Evolutionary conservation across 805 yeast species (phyloP).

Genomic region (Candida lessepsii): DNA sequence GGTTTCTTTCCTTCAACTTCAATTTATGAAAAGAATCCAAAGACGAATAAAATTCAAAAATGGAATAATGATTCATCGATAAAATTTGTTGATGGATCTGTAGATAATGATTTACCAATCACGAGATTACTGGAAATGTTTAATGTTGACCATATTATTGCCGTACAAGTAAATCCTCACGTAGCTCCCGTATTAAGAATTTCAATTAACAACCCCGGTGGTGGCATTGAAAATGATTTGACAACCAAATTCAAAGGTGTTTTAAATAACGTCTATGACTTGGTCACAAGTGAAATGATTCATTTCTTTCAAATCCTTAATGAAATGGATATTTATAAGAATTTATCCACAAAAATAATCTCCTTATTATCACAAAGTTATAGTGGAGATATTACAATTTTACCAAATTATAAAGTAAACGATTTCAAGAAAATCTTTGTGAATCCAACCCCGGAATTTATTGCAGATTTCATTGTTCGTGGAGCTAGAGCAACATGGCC

Average conservation of each 20-base stretch:
- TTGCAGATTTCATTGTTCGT: conserved; percentile 65
- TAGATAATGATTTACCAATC: conserved; percentile 90
- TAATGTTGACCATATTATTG: conserved; percentile 94
- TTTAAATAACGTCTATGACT: conserved; percentile 54
- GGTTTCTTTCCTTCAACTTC: conserved; percentile 86
- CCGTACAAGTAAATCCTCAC: conserved; percentile 96
- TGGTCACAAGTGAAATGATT: conserved; percentile 66
- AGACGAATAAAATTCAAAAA: conserved; percentile 68
- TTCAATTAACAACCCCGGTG: conserved; percentile 67
- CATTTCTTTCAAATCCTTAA: conserved; percentile 72
- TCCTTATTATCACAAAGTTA: conserved; percentile 83
- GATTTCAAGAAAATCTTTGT: conserved; percentile 64
- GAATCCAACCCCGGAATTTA: conserved; percentile 79
- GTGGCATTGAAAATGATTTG: conserved; percentile 61
- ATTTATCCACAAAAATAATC: conserved; percentile 66
- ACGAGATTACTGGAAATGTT: conserved; percentile 92
- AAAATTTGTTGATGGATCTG: conserved; percentile 93
- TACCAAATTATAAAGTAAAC: conserved; percentile 66
- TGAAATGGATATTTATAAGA: conserved; percentile 76
- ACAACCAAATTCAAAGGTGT: conserved; percentile 53
- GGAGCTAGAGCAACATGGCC: conserved; percentile 97
- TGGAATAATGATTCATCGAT: conserved; percentile 77
- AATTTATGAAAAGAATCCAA: conserved; percentile 76
- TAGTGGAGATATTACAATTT: conserved; percentile 89
- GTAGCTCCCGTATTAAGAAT: conserved; percentile 82